Evolutionary conservation across 306 rosid species (phyloP), one percentile per base, ranked within the genome.

Genomic region (Arachis stenosperma): DNA sequence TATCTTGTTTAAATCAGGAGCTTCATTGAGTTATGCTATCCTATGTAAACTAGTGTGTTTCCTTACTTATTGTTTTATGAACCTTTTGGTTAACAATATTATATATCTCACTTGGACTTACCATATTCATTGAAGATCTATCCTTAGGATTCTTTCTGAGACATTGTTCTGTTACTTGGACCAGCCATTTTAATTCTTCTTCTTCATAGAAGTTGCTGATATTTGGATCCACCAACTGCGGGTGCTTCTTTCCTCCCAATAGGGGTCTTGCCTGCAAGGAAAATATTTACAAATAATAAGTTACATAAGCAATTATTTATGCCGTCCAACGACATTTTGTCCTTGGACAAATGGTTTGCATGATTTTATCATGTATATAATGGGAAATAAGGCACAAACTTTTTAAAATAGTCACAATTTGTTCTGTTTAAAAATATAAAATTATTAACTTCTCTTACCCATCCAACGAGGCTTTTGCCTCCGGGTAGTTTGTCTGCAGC

Each of bases 91-190:
- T 53, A 71, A 69, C 73, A 33, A 33, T 33, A 37, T 27, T 39
- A 39, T 29, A 33, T 22, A n/a, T 52, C 54, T 69, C 61, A 75
- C 67, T 8, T 15, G 40, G 54, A 57, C 84, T 84, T 78, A 84
- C 83, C 88, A 78, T 70, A 71, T 84, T 81, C 85, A 84, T 78
- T 12, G 85, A 14, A 14, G 33, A 22, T 63, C 85, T 78, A 9
- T 78, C 75, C 37, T 70, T 78, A 9, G 81, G 79, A 71, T 84
- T 81, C 88, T 74, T 84, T 78, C 63, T 74, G 70, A 84, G 83
- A 67, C 88, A 84, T 65, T 78, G 6, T 57, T 81, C 85, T 47
- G 80, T 78, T 48, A 81, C 83, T 74, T 78, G 85, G 70, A 84
- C 74, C 73, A 84, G 56, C 64, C 78, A 74, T 9, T 17, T 46